phyloP scores from a whole-genome alignment of 352 stramenopile species.

The Achlya hypogyna region DNA sequence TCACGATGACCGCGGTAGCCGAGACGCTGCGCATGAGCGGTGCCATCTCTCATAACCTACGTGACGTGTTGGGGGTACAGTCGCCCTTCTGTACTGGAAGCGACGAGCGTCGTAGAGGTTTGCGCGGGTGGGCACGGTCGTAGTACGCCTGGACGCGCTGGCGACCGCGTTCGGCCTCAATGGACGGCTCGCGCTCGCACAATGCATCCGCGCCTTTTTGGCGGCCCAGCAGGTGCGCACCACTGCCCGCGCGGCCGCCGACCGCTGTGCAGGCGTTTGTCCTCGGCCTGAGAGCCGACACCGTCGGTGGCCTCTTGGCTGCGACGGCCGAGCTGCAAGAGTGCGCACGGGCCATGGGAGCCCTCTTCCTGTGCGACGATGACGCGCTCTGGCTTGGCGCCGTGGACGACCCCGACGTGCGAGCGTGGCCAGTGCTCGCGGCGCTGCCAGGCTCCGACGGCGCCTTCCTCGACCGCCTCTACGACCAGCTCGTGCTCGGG shows the following conservation, averaged over 20 bases:
- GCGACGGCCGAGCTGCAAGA: background rate
- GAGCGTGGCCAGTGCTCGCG: background rate
- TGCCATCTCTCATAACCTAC: background rate
- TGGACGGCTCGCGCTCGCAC: background rate
- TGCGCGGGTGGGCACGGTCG: background rate
- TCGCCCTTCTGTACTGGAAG: background rate
- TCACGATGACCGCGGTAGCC: background rate
- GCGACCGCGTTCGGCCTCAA: background rate
- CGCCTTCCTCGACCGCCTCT: background rate
- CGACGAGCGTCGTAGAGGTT: background rate
- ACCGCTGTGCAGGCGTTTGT: conserved; percentile 1
- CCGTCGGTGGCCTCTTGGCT: background rate
- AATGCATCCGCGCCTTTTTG: conserved; percentile 4
- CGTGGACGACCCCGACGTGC: background rate
- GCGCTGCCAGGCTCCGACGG: background rate
- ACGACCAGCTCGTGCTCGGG: background rate
- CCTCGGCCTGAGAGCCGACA: background rate
- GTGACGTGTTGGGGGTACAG: background rate
- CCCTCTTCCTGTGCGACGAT: conserved; percentile 10
- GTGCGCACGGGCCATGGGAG: background rate
- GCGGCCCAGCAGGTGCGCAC: conserved; percentile 7
- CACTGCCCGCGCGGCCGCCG: background rate
- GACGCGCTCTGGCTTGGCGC: background rate
- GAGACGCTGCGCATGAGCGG: background rate
- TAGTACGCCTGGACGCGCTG: background rate